Base-by-base conservation (phyloP, 2,329 filamentous ascomycete species). In the Paecilomyces formosus region DNA sequence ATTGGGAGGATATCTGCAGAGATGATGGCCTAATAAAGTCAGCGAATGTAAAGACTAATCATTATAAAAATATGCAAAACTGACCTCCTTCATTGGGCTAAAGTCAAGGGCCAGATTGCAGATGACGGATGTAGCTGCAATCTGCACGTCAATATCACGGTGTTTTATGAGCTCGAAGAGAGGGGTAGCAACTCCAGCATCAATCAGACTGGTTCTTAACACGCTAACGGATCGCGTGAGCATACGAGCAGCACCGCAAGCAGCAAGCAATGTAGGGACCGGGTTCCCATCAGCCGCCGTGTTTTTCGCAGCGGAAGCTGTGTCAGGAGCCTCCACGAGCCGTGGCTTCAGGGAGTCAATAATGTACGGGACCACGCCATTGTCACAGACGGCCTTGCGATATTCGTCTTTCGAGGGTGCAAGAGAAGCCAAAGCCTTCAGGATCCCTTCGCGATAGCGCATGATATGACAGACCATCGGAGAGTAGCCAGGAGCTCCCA, bases 91-190 rank as follows among this genome's bases (percentile, higher is more conserved):
- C 85, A 97, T 92, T 0, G 94, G 92, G 69, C 92, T 97, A 66
- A 95, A 90, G 62, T 96, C 90, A 53, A 92, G 80, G 5, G 96
- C 83, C 54, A 99, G 75, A 71, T 99, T 99, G 66, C 88, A 91
- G 45, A 95, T 84, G 6, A 88, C 87, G 35, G 89, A 87, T 0
- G 91, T 95, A 5, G 93, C 91, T 54, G 92, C 91, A 69, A 94
- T 87, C 69, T 92, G 88, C 3, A 97, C 87, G 56, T 93, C 86
- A 31, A 90, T 76, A 64, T 94, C 85, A 6, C 82, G 81, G 72
- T 94, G 88, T 58, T 81, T 85, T 63, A 97, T 80, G 53, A 97
- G 84, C 30, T 81, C 79, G 64, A 92, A 88, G 7, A 96, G 78
- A 3, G 92, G 92, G 64, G 85, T 82, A 1, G 89, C 88, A 55